A percentile compares a stretch with the other conserved stretches of the same genome.
Conservation (phyloP, 2,329 filamentous ascomycete species). For the Aspergillus sp. region DNA sequence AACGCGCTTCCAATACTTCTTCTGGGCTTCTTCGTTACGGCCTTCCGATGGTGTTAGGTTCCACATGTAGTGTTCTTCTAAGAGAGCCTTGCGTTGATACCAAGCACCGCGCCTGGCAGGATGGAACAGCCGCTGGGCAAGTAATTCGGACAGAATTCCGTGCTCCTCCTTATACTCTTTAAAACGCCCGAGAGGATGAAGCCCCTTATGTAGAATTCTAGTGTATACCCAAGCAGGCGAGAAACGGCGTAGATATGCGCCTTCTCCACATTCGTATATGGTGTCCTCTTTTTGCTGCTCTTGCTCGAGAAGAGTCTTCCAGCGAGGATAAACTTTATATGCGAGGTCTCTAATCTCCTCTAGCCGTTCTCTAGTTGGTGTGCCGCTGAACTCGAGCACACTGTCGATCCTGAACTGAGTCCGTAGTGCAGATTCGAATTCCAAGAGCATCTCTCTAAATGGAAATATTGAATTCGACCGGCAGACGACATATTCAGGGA, state of each 20-base stretch:
- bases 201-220: conserved; percentile 84
- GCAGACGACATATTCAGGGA: conserved; percentile 86
- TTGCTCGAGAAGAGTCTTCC: conserved; percentile 69
- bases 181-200: conserved; percentile 73
- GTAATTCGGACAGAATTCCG: conserved; percentile 68
- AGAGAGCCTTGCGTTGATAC: conserved; percentile 91
- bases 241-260: conserved; percentile 83
- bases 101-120: conserved; percentile 79
- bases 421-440: conserved; percentile 84
- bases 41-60: conserved; percentile 52
- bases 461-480: conserved; percentile 86
- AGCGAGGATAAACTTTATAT: conserved; percentile 74
- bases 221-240: conserved; percentile 93
- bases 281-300: conserved; percentile 76
- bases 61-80: conserved; percentile 95
- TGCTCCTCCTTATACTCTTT: conserved; percentile 81
- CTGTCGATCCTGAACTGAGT: conserved; percentile 79
- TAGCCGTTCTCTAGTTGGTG: conserved; percentile 64
- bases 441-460: conserved; percentile 71
- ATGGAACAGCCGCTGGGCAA: conserved; percentile 81
- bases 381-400: conserved; percentile 76
- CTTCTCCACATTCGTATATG: conserved; percentile 79
- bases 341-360: conserved; percentile 70
- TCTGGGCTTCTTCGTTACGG: conserved; percentile 60
- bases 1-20: conserved; percentile 77